Evolutionary conservation across 2,329 filamentous ascomycete genomes (phyloP).

Genomic region (Parafenestella ontariensis): DNA sequence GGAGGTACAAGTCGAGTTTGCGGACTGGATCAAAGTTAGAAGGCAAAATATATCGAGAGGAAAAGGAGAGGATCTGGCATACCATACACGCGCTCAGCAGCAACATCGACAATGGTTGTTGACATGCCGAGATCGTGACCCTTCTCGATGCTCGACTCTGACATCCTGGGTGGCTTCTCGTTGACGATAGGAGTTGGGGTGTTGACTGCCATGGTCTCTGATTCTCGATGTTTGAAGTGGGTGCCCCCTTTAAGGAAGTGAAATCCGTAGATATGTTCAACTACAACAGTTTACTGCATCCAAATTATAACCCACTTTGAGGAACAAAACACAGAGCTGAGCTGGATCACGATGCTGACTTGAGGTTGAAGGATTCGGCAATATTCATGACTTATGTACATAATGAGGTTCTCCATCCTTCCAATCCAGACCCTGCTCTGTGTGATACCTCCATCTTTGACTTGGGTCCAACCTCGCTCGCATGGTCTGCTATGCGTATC

Average conservation of each 20-base stretch:
- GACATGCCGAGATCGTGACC: not conserved
- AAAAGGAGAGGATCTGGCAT: constrained; percentile 9
- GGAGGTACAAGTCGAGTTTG: constrained; percentile 54
- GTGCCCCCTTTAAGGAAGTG: too few species aligned
- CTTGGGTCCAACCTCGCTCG: not conserved
- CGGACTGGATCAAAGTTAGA: constrained; percentile 17
- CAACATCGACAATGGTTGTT: constrained; percentile 32
- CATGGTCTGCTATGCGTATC: not conserved
- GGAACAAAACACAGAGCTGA: not conserved
- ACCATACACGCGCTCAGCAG: constrained; percentile 45
- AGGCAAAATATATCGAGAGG: not conserved
- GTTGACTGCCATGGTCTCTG: not conserved
- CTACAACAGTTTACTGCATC: too few species aligned
- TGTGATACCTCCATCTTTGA: not conserved
- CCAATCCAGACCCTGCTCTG: not conserved
- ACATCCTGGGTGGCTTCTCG: constrained; percentile 6
- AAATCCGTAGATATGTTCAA: too few species aligned
- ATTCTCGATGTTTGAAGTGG: not conserved
- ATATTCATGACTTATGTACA: not conserved
- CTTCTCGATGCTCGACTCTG: constrained; percentile 8
- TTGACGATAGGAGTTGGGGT: constrained; percentile 1
- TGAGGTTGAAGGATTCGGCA: not conserved
- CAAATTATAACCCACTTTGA: not conserved
- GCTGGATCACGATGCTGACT: not conserved
- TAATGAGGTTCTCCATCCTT: not conserved